Conservation (phyloP, 2,329 filamentous ascomycete genomes). For the Alternaria sp. region DNA sequence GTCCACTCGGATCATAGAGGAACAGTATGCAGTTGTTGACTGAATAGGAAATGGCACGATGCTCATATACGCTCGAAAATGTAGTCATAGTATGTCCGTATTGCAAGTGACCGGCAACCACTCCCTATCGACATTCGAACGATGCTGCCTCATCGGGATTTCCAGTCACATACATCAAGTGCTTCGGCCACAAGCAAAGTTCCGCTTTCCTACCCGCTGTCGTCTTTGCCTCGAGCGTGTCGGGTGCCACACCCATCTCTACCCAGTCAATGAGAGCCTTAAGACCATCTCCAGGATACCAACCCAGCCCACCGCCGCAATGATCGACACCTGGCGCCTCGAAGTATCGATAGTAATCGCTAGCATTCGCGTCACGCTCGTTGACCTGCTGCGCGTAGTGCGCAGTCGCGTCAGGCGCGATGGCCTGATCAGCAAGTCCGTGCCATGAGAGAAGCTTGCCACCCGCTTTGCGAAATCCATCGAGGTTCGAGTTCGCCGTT, state of each 20-base stretch:
- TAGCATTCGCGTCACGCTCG: constrained; percentile 19
- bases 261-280: constrained; percentile 40
- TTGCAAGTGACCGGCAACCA: neutral
- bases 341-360: constrained; percentile 42
- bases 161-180: constrained; percentile 21
- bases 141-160: constrained; percentile 7
- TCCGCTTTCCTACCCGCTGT: constrained; percentile 9
- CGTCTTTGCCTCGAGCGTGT: constrained; percentile 24
- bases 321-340: constrained; percentile 44
- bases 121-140: constrained; percentile 11
- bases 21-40: neutral
- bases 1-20: neutral
- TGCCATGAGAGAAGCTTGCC: constrained; percentile 37
- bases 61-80: neutral
- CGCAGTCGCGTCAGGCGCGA: constrained; percentile 22
- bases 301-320: constrained; percentile 33
- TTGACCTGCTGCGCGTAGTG: constrained; percentile 24
- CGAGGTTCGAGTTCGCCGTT: constrained; percentile 20
- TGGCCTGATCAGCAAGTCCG: constrained; percentile 25
- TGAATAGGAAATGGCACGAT: neutral
- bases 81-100: neutral
- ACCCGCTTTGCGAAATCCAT: constrained; percentile 24
- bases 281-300: constrained; percentile 32
- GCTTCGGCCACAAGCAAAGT: constrained; percentile 28
- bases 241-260: constrained; percentile 36